Conservation (phyloP, 2,329 filamentous ascomycete genomes). For the Nemania bipapillata region DNA sequence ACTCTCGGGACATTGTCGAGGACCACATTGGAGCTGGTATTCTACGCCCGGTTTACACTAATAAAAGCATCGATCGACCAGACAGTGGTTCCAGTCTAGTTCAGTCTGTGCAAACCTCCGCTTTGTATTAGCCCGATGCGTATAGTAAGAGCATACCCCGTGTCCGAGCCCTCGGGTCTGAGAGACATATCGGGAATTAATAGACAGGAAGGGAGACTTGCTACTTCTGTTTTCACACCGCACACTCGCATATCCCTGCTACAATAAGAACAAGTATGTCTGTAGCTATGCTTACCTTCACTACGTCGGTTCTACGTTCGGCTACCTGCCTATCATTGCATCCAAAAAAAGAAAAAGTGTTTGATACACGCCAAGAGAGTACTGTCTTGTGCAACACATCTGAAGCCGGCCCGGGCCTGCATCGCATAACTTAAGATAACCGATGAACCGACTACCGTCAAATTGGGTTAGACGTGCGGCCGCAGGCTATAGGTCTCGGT, state of each 20-base stretch:
- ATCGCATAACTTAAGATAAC: slow-evolving; percentile 29
- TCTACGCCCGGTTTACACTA: background rate
- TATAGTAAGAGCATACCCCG: slow-evolving; percentile 1
- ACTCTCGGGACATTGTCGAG: background rate
- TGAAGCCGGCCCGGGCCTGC: slow-evolving; percentile 27
- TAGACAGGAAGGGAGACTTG: background rate
- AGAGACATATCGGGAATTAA: slow-evolving; percentile 13
- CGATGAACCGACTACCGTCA: slow-evolving; percentile 14
- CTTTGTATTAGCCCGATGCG: slow-evolving; percentile 5
- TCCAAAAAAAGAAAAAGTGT: slow-evolving; percentile 2
- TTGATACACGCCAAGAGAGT: slow-evolving; percentile 15
- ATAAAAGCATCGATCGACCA: slow-evolving; percentile 1
- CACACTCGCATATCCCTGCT: slow-evolving; percentile 4
- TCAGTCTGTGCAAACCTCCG: slow-evolving; percentile 1
- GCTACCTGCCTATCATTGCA: too few relatives aligned
- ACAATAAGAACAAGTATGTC: background rate
- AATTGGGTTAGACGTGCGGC: slow-evolving; percentile 1
- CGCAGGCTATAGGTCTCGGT: slow-evolving; percentile 1
- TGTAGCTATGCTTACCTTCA: background rate
- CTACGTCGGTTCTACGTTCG: background rate
- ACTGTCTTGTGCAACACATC: slow-evolving; percentile 20
- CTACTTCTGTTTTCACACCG: background rate
- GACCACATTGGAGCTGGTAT: background rate
- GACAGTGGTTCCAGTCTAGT: slow-evolving; percentile 6
- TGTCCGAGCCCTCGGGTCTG: slow-evolving; percentile 24